These are phyloP conservation scores for Fistulina hepatica DNA, from an alignment of 1,284 basidiomycete genomes.

Conservation along the genomic window DNA sequence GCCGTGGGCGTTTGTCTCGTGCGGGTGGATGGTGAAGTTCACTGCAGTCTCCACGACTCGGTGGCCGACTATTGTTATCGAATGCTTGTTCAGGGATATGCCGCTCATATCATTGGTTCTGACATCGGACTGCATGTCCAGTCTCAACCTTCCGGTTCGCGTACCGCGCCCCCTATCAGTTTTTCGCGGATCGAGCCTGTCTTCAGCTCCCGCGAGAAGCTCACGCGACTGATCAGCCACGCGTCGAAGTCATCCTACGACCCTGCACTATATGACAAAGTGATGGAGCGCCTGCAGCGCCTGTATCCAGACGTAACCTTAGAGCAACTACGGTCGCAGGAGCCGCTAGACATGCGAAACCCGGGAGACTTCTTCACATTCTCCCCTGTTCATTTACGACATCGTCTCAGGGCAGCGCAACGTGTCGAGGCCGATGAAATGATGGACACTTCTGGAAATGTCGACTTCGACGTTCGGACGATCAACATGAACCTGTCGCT, in stretches of 20 bases:
- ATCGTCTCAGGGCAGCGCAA: constrained; percentile 40
- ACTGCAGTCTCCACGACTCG: constrained; percentile 48
- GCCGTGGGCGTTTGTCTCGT: constrained; percentile 19
- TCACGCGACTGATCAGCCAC: constrained; percentile 54
- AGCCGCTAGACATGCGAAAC: constrained; percentile 56
- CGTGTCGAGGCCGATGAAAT: constrained; percentile 28
- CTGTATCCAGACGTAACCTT: constrained; percentile 46
- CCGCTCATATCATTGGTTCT: constrained; percentile 59
- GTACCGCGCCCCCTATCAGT: constrained; percentile 41
- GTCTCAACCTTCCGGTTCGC: constrained; percentile 25
- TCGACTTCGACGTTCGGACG: constrained; percentile 41
- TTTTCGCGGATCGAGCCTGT: constrained; percentile 44
- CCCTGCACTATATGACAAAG: constrained; percentile 52
- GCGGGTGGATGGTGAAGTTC: constrained; percentile 37
- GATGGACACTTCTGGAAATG: constrained; percentile 25
- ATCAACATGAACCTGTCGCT: constrained; percentile 83
- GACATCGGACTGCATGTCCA: constrained; percentile 54
- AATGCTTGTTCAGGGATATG: constrained; percentile 63
- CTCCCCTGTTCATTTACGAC: constrained; percentile 39
- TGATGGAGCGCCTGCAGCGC: constrained; percentile 34
- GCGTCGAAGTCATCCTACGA: constrained; percentile 61
- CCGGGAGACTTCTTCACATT: constrained; percentile 79
- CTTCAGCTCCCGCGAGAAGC: constrained; percentile 48
- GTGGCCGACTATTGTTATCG: constrained; percentile 61
- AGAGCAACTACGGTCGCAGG: constrained; percentile 54